Percentiles rank a stretch among this genome's conserved stretches.
phyloP scores from a whole-genome alignment of 164 flowering plant genomes.

The Paratinospora sagittata region DNA sequence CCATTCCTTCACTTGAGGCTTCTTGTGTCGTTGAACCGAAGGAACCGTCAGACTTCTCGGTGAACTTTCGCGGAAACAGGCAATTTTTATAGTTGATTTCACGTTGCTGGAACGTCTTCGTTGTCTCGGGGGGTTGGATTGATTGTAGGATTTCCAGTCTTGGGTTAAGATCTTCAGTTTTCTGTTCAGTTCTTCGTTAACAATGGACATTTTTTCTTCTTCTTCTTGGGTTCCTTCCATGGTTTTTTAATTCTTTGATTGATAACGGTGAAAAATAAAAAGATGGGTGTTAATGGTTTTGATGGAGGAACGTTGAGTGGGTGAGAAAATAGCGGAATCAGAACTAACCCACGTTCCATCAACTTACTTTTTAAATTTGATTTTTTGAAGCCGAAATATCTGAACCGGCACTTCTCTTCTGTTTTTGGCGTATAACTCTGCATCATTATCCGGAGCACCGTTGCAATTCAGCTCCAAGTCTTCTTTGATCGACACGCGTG shows the following conservation, averaged over 20 bases:
- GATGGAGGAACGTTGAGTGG: slow-evolving; percentile 1
- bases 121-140: slow-evolving; percentile 7
- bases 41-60: slow-evolving; percentile 34
- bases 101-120: not conserved
- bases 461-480: not conserved
- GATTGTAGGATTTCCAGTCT: slow-evolving; percentile 31
- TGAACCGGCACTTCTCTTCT: not conserved
- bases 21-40: slow-evolving; percentile 24
- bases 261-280: not conserved
- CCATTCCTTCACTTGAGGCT: slow-evolving; percentile 21
- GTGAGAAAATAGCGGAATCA: slow-evolving; percentile 16
- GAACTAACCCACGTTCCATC: slow-evolving; percentile 20
- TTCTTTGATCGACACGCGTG: not conserved
- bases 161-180: slow-evolving; percentile 21
- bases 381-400: not conserved
- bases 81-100: not conserved
- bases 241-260: not conserved
- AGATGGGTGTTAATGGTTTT: not conserved
- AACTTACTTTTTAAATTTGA: not conserved
- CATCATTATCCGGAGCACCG: not conserved
- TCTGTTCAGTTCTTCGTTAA: slow-evolving; percentile 18
- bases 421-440: not conserved
- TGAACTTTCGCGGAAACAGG: slow-evolving; percentile 18
- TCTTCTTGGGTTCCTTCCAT: not conserved
- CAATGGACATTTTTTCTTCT: not conserved